Percentiles rank a stretch among this genome's conserved stretches.
These are phyloP conservation scores for Thymus mandschuricus DNA, from an alignment of 257 asterid genomes.

Conservation along the genomic window DNA sequence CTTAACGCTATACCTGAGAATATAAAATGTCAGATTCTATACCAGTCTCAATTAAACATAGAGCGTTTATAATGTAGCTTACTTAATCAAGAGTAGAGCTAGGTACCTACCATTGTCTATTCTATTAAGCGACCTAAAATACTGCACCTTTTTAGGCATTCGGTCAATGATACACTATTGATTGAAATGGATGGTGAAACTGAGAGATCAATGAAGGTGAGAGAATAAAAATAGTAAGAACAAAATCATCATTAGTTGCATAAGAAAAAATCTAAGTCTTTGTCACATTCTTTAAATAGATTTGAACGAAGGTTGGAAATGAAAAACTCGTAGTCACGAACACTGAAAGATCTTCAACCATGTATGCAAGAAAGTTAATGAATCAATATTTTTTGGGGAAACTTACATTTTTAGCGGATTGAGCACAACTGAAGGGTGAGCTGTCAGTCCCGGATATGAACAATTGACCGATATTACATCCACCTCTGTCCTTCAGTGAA, in stretches of 20 bases:
- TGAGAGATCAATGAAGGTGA: neutral
- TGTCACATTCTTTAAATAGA: conserved; percentile 2
- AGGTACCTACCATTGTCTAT: neutral
- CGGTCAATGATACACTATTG: neutral
- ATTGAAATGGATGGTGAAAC: conserved; percentile 2
- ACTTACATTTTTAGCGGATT: conserved; percentile 57
- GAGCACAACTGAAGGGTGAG: conserved; percentile 52
- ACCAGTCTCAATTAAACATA: neutral
- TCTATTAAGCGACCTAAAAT: conserved; percentile 21
- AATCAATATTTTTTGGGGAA: neutral
- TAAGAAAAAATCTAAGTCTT: neutral
- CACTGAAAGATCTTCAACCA: conserved; percentile 6
- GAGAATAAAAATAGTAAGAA: neutral
- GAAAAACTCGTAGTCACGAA: conserved; percentile 4
- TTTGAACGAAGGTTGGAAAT: neutral
- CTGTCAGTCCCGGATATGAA: conserved; percentile 57
- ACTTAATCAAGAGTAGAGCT: conserved; percentile 2
- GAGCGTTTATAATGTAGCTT: neutral
- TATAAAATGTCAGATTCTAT: conserved; percentile 8
- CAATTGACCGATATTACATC: conserved; percentile 53
- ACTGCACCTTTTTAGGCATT: conserved; percentile 3
- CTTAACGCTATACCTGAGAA: neutral
- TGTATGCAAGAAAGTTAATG: neutral
- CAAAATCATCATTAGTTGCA: conserved; percentile 16
- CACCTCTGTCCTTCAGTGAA: conserved; percentile 39